Percentiles rank a stretch among this genome's conserved stretches.
phyloP scores from a whole-genome alignment of 305 asterid genomes.

The Solanum hybrid region DNA sequence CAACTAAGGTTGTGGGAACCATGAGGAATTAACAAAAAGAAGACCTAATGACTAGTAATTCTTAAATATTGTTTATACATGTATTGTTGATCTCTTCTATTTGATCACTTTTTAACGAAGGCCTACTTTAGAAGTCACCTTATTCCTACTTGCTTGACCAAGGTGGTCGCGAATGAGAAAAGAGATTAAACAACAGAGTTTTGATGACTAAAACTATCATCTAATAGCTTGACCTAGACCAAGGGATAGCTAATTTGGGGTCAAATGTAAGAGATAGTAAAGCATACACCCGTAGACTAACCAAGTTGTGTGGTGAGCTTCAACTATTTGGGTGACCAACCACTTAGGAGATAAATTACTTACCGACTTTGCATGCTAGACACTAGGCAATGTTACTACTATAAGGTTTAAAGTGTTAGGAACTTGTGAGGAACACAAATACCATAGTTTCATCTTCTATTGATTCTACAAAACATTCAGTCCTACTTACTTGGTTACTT shows the following conservation, averaged over 20 bases:
- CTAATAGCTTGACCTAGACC: neutral
- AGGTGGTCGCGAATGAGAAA: neutral
- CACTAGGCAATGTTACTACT: neutral
- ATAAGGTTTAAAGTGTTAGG: neutral
- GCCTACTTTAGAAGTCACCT: neutral
- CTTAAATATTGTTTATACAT: too few species aligned
- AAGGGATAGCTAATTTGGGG: neutral
- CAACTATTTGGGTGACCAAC: neutral
- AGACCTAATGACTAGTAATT: neutral
- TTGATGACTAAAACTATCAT: neutral
- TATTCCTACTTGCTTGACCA: neutral
- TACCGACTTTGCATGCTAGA: neutral
- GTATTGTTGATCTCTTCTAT: neutral
- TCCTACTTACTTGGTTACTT: too few species aligned
- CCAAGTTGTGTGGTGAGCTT: neutral
- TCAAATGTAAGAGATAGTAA: neutral
- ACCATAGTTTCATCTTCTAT: neutral
- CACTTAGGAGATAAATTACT: neutral
- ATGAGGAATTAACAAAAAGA: neutral
- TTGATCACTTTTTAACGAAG: neutral
- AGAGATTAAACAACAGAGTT: neutral
- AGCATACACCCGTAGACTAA: neutral
- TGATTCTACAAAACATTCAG: too few species aligned
- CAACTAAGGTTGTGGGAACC: neutral
- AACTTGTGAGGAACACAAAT: neutral